phyloP scores from a whole-genome alignment of 2,329 filamentous ascomycete species.

The Trichoderma simmonsii region DNA sequence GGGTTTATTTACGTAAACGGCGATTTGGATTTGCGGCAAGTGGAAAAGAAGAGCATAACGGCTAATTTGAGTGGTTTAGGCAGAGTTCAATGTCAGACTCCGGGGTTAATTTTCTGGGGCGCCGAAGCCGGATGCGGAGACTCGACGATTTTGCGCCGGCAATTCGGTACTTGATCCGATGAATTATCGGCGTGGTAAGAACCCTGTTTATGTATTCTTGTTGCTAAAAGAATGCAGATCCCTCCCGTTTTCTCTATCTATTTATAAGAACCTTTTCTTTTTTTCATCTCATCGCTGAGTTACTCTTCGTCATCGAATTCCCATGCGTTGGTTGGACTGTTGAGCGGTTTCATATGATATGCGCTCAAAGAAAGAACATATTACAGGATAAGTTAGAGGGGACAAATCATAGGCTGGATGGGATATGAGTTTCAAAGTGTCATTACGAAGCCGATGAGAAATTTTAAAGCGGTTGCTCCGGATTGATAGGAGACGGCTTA shows the following conservation, averaged over 20 bases:
- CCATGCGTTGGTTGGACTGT: not conserved
- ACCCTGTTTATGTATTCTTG: not conserved
- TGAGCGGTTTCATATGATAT: not conserved
- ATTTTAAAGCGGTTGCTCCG: not conserved
- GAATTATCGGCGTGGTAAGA: not conserved
- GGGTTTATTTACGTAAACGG: not conserved
- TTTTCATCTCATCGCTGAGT: too few species aligned
- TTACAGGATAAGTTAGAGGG: not conserved
- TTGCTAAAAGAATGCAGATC: not conserved
- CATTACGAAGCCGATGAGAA: not conserved
- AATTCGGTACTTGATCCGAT: not conserved
- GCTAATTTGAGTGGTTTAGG: not conserved
- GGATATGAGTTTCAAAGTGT: not conserved
- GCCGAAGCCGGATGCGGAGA: conserved; percentile 12
- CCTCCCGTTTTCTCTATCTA: not conserved
- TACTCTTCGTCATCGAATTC: not conserved
- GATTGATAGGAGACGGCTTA: not conserved
- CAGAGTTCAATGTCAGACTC: not conserved
- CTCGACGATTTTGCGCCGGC: not conserved
- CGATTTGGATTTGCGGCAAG: not conserved
- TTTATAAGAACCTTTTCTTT: not conserved
- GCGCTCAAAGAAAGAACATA: not conserved
- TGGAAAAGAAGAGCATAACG: not conserved
- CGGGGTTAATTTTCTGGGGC: not conserved
- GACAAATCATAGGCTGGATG: not conserved